phyloP scores from a whole-genome alignment of 176 grass and related monocot species.

The Aechmea fasciata region DNA sequence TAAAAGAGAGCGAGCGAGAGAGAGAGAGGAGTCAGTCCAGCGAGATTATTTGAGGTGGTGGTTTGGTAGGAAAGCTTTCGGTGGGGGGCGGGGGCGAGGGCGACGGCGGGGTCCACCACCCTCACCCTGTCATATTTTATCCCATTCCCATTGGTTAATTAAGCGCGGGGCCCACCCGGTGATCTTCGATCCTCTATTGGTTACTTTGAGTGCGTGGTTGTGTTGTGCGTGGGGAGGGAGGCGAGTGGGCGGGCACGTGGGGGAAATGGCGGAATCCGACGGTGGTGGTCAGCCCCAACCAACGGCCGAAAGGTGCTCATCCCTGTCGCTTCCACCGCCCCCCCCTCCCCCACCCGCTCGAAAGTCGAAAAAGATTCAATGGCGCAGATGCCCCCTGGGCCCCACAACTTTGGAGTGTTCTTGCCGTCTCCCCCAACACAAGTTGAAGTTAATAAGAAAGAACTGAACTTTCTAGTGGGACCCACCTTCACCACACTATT shows the following conservation, averaged over 20 bases:
- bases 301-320: slow-evolving; percentile 28
- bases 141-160: too few relatives aligned
- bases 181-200: too few relatives aligned
- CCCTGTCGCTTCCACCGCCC: slow-evolving; percentile 1
- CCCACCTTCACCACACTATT: background rate
- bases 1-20: too few relatives aligned
- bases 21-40: too few relatives aligned
- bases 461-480: background rate
- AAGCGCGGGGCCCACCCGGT: too few relatives aligned
- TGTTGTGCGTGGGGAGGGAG: background rate
- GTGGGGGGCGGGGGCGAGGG: too few relatives aligned
- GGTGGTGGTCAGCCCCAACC: slow-evolving; percentile 20
- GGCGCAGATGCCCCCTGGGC: background rate
- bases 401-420: background rate
- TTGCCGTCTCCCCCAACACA: slow-evolving; percentile 1
- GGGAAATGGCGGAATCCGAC: slow-evolving; percentile 20
- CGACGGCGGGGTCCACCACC: too few relatives aligned
- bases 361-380: slow-evolving; percentile 20
- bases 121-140: too few relatives aligned
- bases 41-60: too few relatives aligned
- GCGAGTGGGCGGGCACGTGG: slow-evolving; percentile 15
- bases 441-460: background rate
- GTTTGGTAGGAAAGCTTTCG: too few relatives aligned
- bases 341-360: background rate
- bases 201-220: too few relatives aligned